Base-by-base conservation (phyloP, 768 basidiomycete genomes). In the Termitomyces sp. region DNA sequence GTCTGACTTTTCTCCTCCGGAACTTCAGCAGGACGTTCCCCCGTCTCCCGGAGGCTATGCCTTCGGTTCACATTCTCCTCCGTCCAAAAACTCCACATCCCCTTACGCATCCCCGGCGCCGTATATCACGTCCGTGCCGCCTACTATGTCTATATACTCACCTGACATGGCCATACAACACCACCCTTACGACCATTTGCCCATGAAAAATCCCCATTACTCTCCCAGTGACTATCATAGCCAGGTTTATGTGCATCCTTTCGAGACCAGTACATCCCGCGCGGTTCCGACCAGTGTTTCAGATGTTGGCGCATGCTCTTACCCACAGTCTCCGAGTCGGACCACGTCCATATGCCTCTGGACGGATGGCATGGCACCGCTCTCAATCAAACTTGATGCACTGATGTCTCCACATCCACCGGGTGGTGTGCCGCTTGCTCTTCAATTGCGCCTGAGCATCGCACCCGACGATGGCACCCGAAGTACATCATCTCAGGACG, bases 331-430 rank as follows among this genome's bases (percentile, higher is more conserved):
- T 10, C 63, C 56, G 57, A 72, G 40, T 62, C 67, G 71, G 63
- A 65, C 74, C 67, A 68, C 69, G 59, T 71, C 71, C 46, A 67
- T 89, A 55, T 78, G 75, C 41, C 73, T 90, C 17, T 78, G 77
- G 65, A 83, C 87, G 23, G 84, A 87, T 62, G 86, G 87, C 57
- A 86, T 89, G 83, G 70, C 77, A n/a, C 76, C 83, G 17, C 77
- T 84, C 54, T 71, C 75, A 31, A 73, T 88, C 67, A 80, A 84
- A 58, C 72, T 87, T 55, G 85, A 85, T 66, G 72, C 77, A 21
- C 69, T 85, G 46, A 60, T 72, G 46, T 73, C 77, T 46, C 70
- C 77, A 21, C 58, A 74, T 53, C 67, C 73, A 55, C 68, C 67
- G 40, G 65, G 74, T 49, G 64, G 67, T 47, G 68, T 65, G 33